phyloP scores from a whole-genome alignment of 2,329 filamentous ascomycete genomes.

The Fusarium sarcochroum region DNA sequence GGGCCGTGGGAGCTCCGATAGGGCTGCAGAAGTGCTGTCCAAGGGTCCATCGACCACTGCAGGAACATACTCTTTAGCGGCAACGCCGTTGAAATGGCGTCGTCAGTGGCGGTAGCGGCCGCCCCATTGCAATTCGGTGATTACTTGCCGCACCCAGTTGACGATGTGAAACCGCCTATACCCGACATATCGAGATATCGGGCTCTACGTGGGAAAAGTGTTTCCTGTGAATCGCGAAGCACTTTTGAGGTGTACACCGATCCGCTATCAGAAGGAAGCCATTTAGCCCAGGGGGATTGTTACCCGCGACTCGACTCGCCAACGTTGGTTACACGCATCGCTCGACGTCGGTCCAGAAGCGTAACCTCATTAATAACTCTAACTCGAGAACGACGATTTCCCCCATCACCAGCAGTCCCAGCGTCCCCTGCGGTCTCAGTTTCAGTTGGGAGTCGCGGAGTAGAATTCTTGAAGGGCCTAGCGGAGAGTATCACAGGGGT shows the following conservation, averaged over 20 bases:
- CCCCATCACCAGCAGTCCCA: slow-evolving; percentile 15
- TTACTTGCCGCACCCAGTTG: slow-evolving; percentile 21
- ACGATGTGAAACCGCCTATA: slow-evolving; percentile 36
- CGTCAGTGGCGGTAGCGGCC: slow-evolving; percentile 23
- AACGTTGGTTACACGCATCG: slow-evolving; percentile 16
- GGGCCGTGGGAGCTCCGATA: slow-evolving; percentile 35
- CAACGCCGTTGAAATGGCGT: slow-evolving; percentile 28
- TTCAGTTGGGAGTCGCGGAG: slow-evolving; percentile 40
- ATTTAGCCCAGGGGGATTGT: slow-evolving; percentile 38
- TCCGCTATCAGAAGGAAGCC: slow-evolving; percentile 20
- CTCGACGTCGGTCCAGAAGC: slow-evolving; percentile 49
- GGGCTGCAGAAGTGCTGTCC: slow-evolving; percentile 40
- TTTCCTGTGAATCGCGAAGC: slow-evolving; percentile 47
- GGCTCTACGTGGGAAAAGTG: slow-evolving; percentile 54
- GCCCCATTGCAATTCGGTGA: slow-evolving; percentile 36
- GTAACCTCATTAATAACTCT: slow-evolving; percentile 32
- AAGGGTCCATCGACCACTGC: slow-evolving; percentile 38
- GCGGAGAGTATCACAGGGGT: slow-evolving; percentile 40
- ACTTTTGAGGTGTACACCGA: slow-evolving; percentile 50
- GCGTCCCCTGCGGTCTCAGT: slow-evolving; percentile 25
- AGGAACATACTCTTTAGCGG: slow-evolving; percentile 39
- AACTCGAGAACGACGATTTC: slow-evolving; percentile 18
- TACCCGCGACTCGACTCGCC: slow-evolving; percentile 47
- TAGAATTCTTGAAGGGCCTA: slow-evolving; percentile 36
- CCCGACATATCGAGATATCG: slow-evolving; percentile 52